Evolutionary conservation across 2,329 filamentous ascomycete species (phyloP).

Genomic region (Aureobasidium sp.): DNA sequence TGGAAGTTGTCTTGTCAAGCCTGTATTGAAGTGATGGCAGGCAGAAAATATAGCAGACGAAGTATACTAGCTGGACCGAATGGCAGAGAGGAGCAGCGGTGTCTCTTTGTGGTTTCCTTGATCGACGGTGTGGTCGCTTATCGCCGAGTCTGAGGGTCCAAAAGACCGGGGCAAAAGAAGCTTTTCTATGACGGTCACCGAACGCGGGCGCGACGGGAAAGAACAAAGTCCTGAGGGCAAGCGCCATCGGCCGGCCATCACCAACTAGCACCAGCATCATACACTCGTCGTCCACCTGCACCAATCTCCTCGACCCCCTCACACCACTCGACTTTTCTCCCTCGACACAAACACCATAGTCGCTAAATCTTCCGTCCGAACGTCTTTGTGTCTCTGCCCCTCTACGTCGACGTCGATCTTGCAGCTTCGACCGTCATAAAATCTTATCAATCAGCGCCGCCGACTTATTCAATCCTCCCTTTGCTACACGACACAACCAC

Average conservation of each 20-base stretch:
- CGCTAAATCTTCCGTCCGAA: not conserved
- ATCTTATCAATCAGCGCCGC: slow-evolving; percentile 5
- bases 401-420: not conserved
- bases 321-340: not conserved
- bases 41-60: not conserved
- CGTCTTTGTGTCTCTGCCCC: not conserved
- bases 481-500: not conserved
- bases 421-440: not conserved
- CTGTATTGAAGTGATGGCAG: not conserved
- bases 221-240: not conserved
- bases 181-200: not conserved
- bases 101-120: not conserved
- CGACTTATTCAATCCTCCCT: not conserved
- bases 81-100: not conserved
- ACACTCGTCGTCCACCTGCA: not conserved
- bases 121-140: not conserved
- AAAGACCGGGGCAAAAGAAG: not conserved
- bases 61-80: not conserved
- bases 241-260: not conserved
- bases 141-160: not conserved
- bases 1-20: not conserved
- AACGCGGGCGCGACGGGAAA: not conserved
- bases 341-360: not conserved
- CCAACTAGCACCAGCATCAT: not conserved
- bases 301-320: not conserved